Base-by-base conservation (phyloP, 2,329 filamentous ascomycete species). In the Botrytis aclada region DNA sequence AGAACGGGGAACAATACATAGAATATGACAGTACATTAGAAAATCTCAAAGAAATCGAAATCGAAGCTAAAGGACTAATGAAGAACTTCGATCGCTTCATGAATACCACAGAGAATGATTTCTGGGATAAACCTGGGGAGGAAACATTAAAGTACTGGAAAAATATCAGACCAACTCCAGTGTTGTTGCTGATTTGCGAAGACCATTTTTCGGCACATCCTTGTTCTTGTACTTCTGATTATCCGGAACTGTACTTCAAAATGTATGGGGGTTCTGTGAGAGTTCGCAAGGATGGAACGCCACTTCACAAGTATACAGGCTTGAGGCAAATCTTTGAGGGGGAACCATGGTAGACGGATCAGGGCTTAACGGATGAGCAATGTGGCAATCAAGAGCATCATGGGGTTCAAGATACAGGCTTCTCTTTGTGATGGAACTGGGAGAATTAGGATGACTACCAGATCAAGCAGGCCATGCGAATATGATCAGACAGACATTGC, bases 181-280 rank as follows among this genome's bases (percentile, higher is more conserved):
- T 20, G 20, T 65, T 65, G 2, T 0, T 47, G 18, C 1, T 4
- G 9, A 7, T 0, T 6, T 45, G 62, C n/a, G 6, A 0, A 10
- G 8, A 43, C 1, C n/a, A 64, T 20, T 64, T 14, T 18, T 3
- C 0, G 3, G 10, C 18, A 1, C 3, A 9, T 32, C 9, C n/a
- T 1, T 47, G n/a, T 22, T 32, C 8, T 32, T 64, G 62, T 29
- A 34, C 8, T 8, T 14, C 29, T 14, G 29, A 37, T 1, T 8
- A 18, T 32, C 29, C 29, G 7, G 12, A 37, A 18, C 1, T 51
- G 2, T 51, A 18, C 3, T 14, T n/a, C 8, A 0, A 1, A 1
- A 2, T 2, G 3, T 0, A 18, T 4, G 12, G 1, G 0, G 3
- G n/a, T 4, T 2, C 16, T n/a, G 1, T 65, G 1, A 3, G 5